phyloP scores from a whole-genome alignment of 2,329 filamentous ascomycete genomes.

The Neopestalotiopsis sp. region DNA sequence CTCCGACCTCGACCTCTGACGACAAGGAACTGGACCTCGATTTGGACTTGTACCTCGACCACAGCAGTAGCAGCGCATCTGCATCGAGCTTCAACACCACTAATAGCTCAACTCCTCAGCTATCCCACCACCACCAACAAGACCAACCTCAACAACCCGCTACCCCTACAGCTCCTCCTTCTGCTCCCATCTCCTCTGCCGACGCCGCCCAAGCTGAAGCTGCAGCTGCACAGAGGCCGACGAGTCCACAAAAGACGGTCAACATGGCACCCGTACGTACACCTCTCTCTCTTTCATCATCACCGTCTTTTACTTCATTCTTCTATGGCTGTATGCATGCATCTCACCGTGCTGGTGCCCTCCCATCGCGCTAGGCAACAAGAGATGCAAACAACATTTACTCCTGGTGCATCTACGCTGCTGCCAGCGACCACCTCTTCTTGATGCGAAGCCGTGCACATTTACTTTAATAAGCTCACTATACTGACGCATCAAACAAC shows the following conservation, averaged over 20 bases:
- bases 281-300: neutral
- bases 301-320: constrained; percentile 23
- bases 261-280: constrained; percentile 62
- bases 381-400: neutral
- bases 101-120: constrained; percentile 20
- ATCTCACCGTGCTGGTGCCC: neutral
- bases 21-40: neutral
- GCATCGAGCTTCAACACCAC: constrained; percentile 31
- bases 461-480: neutral
- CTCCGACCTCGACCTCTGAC: constrained; percentile 16
- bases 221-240: constrained; percentile 19
- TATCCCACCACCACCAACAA: constrained; percentile 33
- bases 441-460: neutral
- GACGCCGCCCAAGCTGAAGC: constrained; percentile 26
- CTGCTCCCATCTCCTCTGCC: constrained; percentile 23
- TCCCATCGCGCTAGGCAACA: neutral
- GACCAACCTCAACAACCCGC: constrained; percentile 28
- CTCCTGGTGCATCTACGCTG: neutral
- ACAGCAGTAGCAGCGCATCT: constrained; percentile 33
- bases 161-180: constrained; percentile 28
- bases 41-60: constrained; percentile 5
- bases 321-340: neutral
- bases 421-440: neutral
- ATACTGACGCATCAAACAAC: neutral
- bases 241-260: constrained; percentile 37